Evolutionary conservation across 2,329 filamentous ascomycete genomes (phyloP), one percentile per base, ranked within the genome.

Genomic region (Cercospora sojina): DNA sequence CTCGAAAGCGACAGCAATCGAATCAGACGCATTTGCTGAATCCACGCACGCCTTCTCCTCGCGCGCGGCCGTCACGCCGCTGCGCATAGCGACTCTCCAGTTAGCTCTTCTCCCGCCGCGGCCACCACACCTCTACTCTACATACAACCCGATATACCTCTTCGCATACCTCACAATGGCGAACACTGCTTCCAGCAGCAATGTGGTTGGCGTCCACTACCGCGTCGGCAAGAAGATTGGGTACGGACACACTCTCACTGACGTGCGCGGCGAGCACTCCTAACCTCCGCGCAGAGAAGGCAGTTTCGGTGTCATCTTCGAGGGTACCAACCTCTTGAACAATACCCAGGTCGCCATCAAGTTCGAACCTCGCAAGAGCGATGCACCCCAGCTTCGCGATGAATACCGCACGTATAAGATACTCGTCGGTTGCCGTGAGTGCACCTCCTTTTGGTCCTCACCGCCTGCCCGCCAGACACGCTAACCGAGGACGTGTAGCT

Each of bases 321-420:
- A 98, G 82, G 95, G 95, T 74, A 98, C 93, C 77, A 99, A 99
- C 80, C 86, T 99, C 75, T 86, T 99, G 80, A 99, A 99, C 85
- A 97, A 96, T 82, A 95, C 98, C 81, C 93, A 97, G 83, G 94
- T 99, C 70, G 95, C 95, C 77, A 99, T 99, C 85, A 99, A 99
- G 85, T 99, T 99, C 82, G 95, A 99, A 90, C 95, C 95, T 67
- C 88, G 95, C 74, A 99, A 99, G 85, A 98, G 94, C 81, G 95
- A 99, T 83, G 95, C 95, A 78, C 95, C 95, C 65, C 95, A 99
- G 80, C 83, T 99, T 73, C 90, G 95, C 80, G 95, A 99, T 86
- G 95, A 99, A 80, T 99, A 99, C 81, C 89, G 95, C 77, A 99
- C 95, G 67, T 99, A 99, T 85, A 99, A 99, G 86, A 98, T 99